Conservation (phyloP, 805 yeast genomes). For the Hanseniaspora thailandica region DNA sequence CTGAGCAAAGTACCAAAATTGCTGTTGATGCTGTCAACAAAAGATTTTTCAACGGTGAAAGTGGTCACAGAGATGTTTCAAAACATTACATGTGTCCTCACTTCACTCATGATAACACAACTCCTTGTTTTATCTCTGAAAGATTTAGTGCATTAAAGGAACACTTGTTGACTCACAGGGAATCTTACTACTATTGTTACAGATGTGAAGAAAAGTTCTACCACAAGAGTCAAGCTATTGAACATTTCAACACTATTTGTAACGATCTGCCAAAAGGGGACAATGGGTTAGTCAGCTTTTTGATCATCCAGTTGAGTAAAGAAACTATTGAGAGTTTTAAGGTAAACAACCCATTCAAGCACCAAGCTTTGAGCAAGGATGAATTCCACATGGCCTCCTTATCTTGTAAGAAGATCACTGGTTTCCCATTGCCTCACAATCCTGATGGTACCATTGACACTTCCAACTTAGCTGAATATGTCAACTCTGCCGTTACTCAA, state of each 20-base stretch:
- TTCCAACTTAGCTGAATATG: neutral
- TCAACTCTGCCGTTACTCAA: neutral
- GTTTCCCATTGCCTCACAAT: conserved; percentile 1
- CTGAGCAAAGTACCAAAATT: conserved; percentile 2
- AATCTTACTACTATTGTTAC: neutral
- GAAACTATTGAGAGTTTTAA: neutral
- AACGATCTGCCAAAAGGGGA: neutral
- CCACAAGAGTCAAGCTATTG: neutral
- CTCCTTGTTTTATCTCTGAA: conserved; percentile 12
- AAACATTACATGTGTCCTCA: conserved; percentile 12
- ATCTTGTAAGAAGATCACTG: conserved; percentile 3
- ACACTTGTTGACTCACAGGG: conserved; percentile 7
- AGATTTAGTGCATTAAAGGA: conserved; percentile 11
- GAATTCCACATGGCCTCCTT: conserved; percentile 8
- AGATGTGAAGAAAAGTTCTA: neutral
- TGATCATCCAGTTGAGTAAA: neutral
- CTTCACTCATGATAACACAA: neutral
- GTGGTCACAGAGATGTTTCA: neutral
- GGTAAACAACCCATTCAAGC: neutral
- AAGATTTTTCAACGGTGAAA: neutral
- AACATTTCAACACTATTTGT: neutral
- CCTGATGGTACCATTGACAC: conserved; percentile 3
- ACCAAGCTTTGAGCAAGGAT: neutral
- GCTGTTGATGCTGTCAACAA: conserved; percentile 1
- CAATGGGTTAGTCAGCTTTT: neutral